Conservation (phyloP, 2,329 filamentous ascomycete genomes). For the Domatiomyces catenatus region DNA sequence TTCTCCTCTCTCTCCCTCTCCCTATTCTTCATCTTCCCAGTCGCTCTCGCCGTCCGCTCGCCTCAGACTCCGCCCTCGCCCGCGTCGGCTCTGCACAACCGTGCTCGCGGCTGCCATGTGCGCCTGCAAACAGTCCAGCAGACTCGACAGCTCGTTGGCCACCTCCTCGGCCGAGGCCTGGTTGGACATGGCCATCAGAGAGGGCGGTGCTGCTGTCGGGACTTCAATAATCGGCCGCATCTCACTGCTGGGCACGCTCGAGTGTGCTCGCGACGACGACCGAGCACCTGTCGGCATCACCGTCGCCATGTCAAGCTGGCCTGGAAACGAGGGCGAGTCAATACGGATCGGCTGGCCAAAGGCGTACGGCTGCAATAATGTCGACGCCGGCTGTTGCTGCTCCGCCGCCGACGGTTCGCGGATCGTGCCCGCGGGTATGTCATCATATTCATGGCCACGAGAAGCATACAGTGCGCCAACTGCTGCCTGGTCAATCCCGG, state of each 20-base stretch:
- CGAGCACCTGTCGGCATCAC: slow-evolving; percentile 1
- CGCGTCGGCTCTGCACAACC: slow-evolving; percentile 13
- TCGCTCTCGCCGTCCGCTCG: slow-evolving; percentile 8
- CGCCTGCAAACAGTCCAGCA: slow-evolving; percentile 26
- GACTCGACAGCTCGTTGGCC: slow-evolving; percentile 26
- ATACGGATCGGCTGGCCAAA: slow-evolving; percentile 6
- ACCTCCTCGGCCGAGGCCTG: slow-evolving; percentile 24
- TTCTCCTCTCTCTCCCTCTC: background rate
- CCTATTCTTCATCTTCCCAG: slow-evolving; percentile 8
- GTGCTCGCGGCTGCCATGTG: slow-evolving; percentile 25
- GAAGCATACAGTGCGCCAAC: slow-evolving; percentile 5
- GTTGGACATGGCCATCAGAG: slow-evolving; percentile 24
- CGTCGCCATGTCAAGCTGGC: background rate
- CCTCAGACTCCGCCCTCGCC: slow-evolving; percentile 7
- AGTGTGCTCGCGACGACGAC: background rate
- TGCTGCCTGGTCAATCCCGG: slow-evolving; percentile 12
- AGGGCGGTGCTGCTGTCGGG: slow-evolving; percentile 26
- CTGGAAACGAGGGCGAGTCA: slow-evolving; percentile 9
- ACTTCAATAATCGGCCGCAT: slow-evolving; percentile 21
- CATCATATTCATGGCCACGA: slow-evolving; percentile 6
- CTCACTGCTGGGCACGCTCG: slow-evolving; percentile 1
- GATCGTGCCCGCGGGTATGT: slow-evolving; percentile 13
- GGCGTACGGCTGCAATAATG: slow-evolving; percentile 7
- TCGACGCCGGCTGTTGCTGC: slow-evolving; percentile 1
- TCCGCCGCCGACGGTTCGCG: slow-evolving; percentile 2